Evolutionary conservation across 768 basidiomycete species (phyloP).

Genomic region (Hypholoma sublateritium): DNA sequence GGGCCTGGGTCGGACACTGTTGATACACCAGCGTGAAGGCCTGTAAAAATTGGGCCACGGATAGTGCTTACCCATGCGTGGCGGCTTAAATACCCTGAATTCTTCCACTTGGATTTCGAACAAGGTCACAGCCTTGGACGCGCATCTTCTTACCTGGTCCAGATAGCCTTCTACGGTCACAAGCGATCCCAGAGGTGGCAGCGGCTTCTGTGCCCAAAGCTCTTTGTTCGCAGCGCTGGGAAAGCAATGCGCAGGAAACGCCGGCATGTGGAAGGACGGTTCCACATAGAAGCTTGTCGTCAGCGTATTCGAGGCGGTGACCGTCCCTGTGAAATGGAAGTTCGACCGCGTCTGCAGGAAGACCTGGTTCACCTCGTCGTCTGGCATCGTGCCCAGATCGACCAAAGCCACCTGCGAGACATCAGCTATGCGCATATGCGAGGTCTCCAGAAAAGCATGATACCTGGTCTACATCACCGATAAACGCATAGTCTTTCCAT

Average conservation of each 20-base stretch:
- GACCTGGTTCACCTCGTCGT: too few species aligned
- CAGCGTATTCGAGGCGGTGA: too few species aligned
- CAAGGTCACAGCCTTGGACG: not conserved
- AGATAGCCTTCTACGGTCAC: not conserved
- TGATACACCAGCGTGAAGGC: not conserved
- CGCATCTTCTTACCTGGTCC: not conserved
- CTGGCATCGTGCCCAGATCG: too few species aligned
- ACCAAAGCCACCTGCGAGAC: too few species aligned
- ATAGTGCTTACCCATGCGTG: not conserved
- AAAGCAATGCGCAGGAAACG: not conserved
- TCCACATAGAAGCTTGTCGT: too few species aligned
- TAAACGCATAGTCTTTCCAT: not conserved
- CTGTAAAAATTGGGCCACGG: not conserved
- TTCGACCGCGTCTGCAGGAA: too few species aligned
- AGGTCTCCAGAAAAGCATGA: too few species aligned
- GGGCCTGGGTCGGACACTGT: not conserved
- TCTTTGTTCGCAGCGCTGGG: not conserved
- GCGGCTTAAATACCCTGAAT: not conserved
- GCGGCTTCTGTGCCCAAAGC: not conserved
- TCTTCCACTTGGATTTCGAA: not conserved
- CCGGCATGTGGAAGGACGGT: too few species aligned
- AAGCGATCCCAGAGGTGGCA: not conserved
- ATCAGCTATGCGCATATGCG: too few species aligned
- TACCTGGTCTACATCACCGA: not conserved
- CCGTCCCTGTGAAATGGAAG: too few species aligned